Conservation (phyloP, 192 early-diverging fungal genomes). For the Obelidium mucronatum region DNA sequence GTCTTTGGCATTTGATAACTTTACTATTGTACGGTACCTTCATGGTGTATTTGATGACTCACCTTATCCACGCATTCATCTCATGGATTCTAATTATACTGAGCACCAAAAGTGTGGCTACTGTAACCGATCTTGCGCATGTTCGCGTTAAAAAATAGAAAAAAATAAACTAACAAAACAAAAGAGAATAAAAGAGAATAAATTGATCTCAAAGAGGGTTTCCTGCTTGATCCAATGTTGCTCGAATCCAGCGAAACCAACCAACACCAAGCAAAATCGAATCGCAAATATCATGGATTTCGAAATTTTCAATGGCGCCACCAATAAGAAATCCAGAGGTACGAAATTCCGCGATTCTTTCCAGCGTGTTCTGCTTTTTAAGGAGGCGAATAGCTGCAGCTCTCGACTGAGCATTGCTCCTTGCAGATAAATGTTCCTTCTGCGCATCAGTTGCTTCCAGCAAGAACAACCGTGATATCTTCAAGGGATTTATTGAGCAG, state of each 20-base stretch:
- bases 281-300: background rate
- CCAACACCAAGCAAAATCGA: background rate
- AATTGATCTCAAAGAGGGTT: background rate
- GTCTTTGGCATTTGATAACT: background rate
- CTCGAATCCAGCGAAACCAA: background rate
- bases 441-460: background rate
- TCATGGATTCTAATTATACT: background rate
- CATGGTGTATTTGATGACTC: background rate
- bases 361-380: background rate
- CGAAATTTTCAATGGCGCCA: background rate
- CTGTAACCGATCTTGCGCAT: background rate
- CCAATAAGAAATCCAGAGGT: background rate
- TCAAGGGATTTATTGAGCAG: background rate
- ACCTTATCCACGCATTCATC: background rate
- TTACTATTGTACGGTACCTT: background rate
- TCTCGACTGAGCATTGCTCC: background rate
- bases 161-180: background rate
- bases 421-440: background rate
- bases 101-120: background rate
- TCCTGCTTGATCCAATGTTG: background rate
- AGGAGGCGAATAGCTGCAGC: background rate
- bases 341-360: too few species aligned
- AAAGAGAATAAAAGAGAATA: background rate
- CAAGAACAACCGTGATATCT: background rate
- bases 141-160: background rate